Evolutionary conservation across 1,284 basidiomycete species (phyloP), one percentile per base, ranked within the genome.

Genomic region (Sporisorium graminicola): DNA sequence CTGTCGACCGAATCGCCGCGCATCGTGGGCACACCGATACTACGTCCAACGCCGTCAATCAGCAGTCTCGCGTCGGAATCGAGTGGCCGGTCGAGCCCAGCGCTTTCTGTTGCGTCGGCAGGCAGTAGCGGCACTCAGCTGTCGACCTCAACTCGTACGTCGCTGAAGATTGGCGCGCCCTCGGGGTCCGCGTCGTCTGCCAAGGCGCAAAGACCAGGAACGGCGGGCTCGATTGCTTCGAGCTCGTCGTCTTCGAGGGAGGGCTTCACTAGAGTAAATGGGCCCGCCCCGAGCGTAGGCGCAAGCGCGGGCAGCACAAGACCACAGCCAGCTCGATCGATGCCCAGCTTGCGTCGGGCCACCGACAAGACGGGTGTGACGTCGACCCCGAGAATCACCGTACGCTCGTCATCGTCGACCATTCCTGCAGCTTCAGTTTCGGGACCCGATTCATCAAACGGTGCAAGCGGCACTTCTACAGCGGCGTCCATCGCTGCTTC

Each of bases 41-140:
- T 75, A 13, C 56, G 67, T 3, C 57, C 67, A 0, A 52, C 67
- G 12, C 51, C 58, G 13, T 75, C 73, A 14, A 55, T 54, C 13
- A 75, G 73, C 67, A 71, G 73, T 29, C 64, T 75, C 10, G 58
- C 62, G 1, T 70, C 72, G 3, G 64, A 65, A 40, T 65, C 65
- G 9, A 75, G 67, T 43, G 73, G 73, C 3, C 54, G 67, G 16
- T 66, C 73, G 8, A 75, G 73, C 27, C 73, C 73, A n/a, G 67
- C 67, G 4, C 58, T 75, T 3, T 75, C 73, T 14, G 57, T 44
- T 8, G 52, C 64, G 2, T 75, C 73, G 14, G 63, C 49, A 2
- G 50, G 61, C 20, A 75, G 67, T 44, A 40, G 47, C 1, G 60
- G 64, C 26, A 63, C 67, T 3, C 73, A 67, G 44, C 57, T 70